Percentiles rank a stretch among this genome's conserved stretches.
phyloP scores from a whole-genome alignment of 2,329 filamentous ascomycete species.

The Colletotrichum sp. region DNA sequence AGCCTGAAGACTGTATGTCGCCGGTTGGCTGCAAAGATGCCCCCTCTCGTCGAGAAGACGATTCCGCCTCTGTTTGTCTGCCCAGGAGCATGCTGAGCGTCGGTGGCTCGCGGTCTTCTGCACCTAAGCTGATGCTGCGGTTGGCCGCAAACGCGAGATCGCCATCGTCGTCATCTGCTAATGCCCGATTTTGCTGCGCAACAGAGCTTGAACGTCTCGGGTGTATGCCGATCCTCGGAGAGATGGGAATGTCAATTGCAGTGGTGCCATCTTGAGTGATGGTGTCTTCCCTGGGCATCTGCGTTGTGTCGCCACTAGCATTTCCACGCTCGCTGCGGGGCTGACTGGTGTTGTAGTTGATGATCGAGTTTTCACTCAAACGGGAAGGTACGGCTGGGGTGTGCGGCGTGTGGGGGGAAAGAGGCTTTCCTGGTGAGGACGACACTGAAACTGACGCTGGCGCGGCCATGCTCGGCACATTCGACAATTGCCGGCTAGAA shows the following conservation, averaged over 20 bases:
- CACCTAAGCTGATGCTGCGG: conserved; percentile 71
- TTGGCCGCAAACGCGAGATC: conserved; percentile 66
- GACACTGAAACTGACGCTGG: conserved; percentile 82
- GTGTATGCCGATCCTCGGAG: conserved; percentile 64
- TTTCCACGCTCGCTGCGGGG: conserved; percentile 27
- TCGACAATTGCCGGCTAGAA: conserved; percentile 64
- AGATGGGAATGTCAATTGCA: conserved; percentile 77
- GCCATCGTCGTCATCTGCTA: conserved; percentile 63
- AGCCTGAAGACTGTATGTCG: conserved; percentile 43
- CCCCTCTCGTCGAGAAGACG: conserved; percentile 11
- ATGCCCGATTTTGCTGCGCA: conserved; percentile 64
- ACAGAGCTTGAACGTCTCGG: conserved; percentile 73
- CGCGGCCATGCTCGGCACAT: conserved; percentile 70
- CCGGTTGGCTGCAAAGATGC: conserved; percentile 44
- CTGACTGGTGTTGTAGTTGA: conserved; percentile 60
- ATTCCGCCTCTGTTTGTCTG: conserved; percentile 44
- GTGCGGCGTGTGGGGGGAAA: conserved; percentile 89
- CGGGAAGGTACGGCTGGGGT: conserved; percentile 92
- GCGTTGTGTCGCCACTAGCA: conserved; percentile 27
- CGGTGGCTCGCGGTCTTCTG: conserved; percentile 67
- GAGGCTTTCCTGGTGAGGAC: conserved; percentile 87
- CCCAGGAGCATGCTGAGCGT: conserved; percentile 69
- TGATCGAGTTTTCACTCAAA: conserved; percentile 89
- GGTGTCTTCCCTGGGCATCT: conserved; percentile 40
- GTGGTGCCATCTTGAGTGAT: conserved; percentile 59